These are phyloP conservation scores for Aureobasidium leucospermi DNA, from an alignment of 2,329 filamentous ascomycete species.

Conservation along the genomic window DNA sequence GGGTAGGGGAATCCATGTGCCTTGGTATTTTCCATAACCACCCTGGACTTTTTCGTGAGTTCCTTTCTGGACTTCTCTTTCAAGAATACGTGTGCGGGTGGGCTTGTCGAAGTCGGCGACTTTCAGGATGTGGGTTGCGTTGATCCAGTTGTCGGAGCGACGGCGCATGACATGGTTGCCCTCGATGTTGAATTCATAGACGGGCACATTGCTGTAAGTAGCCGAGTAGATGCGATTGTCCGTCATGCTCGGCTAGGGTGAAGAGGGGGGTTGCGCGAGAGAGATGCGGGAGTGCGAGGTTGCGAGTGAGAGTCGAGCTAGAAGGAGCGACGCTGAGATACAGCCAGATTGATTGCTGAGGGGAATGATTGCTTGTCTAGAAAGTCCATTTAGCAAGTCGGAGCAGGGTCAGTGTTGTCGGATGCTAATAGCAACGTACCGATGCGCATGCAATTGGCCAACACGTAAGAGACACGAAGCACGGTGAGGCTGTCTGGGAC, in stretches of 20 bases:
- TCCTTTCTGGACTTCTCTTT: constrained; percentile 94
- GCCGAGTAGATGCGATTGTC: constrained; percentile 49
- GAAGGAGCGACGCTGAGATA: neutral
- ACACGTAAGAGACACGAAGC: neutral
- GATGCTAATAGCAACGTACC: neutral
- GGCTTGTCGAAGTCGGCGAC: constrained; percentile 97
- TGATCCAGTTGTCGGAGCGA: constrained; percentile 92
- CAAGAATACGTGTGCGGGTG: constrained; percentile 85
- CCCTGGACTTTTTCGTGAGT: constrained; percentile 97
- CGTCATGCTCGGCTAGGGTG: constrained; percentile 12
- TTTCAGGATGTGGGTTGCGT: constrained; percentile 98
- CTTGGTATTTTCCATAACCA: constrained; percentile 97
- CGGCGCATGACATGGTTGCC: constrained; percentile 94
- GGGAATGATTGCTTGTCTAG: neutral
- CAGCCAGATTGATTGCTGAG: neutral
- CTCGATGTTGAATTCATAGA: constrained; percentile 87
- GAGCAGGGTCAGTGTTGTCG: neutral
- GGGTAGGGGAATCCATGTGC: constrained; percentile 90
- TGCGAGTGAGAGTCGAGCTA: neutral
- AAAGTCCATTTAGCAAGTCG: neutral
- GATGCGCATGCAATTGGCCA: neutral
- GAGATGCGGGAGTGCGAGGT: neutral
- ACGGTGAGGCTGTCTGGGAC: neutral
- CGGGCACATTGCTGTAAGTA: constrained; percentile 65
- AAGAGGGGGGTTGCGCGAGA: neutral